Evolutionary conservation across 1,284 basidiomycete species (phyloP).

Genomic region (Austroboletus rostrupii): DNA sequence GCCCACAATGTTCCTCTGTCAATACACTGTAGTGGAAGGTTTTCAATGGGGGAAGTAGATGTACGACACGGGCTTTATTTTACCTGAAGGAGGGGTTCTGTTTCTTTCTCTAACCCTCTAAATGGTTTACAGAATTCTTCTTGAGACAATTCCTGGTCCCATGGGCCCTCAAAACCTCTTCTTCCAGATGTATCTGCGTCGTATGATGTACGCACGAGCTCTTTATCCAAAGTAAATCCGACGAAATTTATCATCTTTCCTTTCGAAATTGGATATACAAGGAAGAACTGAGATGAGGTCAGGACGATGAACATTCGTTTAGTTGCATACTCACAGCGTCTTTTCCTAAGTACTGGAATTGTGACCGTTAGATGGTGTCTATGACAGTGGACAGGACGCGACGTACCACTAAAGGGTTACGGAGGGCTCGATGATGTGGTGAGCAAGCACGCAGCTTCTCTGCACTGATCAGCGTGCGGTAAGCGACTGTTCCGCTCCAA

Average conservation of each 20-base stretch:
- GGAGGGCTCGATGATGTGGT: constrained; percentile 35
- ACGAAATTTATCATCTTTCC: constrained; percentile 32
- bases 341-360: constrained; percentile 23
- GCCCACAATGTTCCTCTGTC: constrained; percentile 45
- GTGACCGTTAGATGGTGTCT: constrained; percentile 1
- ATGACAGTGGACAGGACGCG: not conserved
- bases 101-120: constrained; percentile 28
- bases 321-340: constrained; percentile 19
- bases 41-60: not conserved
- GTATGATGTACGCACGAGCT: constrained; percentile 25
- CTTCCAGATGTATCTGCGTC: constrained; percentile 16
- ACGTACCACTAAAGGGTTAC: constrained; percentile 27
- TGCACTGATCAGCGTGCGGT: constrained; percentile 37
- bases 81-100: constrained; percentile 25
- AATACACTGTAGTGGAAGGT: constrained; percentile 30
- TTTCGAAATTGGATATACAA: constrained; percentile 29
- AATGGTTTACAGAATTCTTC: constrained; percentile 26
- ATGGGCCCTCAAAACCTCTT: constrained; percentile 25
- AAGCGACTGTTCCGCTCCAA: constrained; percentile 42
- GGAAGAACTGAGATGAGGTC: constrained; percentile 16
- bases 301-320: not conserved
- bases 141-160: constrained; percentile 29
- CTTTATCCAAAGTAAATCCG: constrained; percentile 28
- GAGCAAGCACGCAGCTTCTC: constrained; percentile 32
- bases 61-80: not conserved